phyloP scores from a whole-genome alignment of 2,329 filamentous ascomycete species.

The Diaporthe destruens region DNA sequence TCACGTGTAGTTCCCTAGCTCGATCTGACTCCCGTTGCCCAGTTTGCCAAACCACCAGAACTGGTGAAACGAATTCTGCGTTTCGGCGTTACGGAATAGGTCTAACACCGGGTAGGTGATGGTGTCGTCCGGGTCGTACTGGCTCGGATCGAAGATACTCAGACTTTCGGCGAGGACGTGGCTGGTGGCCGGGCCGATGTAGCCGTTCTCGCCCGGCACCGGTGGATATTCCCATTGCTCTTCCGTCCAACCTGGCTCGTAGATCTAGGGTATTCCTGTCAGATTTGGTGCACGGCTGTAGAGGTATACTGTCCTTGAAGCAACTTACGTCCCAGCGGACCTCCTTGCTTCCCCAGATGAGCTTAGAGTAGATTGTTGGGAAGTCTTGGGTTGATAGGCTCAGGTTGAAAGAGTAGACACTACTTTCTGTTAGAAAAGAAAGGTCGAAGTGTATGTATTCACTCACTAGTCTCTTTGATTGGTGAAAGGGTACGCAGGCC shows the following conservation, averaged over 20 bases:
- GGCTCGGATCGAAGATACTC: constrained; percentile 15
- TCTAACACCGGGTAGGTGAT: constrained; percentile 17
- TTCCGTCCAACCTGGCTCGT: constrained; percentile 44
- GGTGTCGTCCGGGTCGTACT: constrained; percentile 32
- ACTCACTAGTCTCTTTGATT: constrained; percentile 31
- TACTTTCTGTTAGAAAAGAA: not conserved
- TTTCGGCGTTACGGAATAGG: constrained; percentile 18
- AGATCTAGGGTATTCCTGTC: constrained; percentile 13
- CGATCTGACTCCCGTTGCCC: constrained; percentile 33
- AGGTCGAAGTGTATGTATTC: not conserved
- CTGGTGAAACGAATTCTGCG: not conserved
- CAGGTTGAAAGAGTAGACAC: constrained; percentile 20
- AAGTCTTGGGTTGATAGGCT: constrained; percentile 45
- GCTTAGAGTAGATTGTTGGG: constrained; percentile 46
- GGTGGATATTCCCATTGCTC: constrained; percentile 47
- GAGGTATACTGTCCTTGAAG: no score
- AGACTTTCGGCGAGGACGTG: constrained; percentile 20
- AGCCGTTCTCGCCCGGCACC: constrained; percentile 44
- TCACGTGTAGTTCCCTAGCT: constrained; percentile 34
- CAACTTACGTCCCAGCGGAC: constrained; percentile 49
- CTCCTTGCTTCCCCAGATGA: constrained; percentile 47
- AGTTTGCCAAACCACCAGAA: constrained; percentile 38
- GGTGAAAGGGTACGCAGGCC: constrained; percentile 43
- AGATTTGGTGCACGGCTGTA: not conserved
- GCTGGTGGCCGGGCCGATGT: constrained; percentile 45